Evolutionary conservation across 441 rosid species (phyloP).

Genomic region (Populus hybrid): DNA sequence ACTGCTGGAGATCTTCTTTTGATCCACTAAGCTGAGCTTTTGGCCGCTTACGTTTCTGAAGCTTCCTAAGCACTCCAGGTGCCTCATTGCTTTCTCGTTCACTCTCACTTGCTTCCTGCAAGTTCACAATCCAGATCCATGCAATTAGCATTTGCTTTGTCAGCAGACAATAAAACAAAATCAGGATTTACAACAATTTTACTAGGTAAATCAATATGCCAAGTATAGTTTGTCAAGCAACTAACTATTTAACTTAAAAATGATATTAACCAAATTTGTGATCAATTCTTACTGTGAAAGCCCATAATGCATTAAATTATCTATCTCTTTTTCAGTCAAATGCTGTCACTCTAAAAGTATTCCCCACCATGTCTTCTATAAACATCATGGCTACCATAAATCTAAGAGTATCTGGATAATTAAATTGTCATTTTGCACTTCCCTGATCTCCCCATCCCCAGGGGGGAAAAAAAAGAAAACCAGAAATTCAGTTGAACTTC

Average conservation of each 20-base stretch:
- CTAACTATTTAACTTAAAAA: not conserved
- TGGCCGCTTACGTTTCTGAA: constrained; percentile 59
- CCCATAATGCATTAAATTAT: not conserved
- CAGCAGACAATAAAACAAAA: constrained; percentile 5
- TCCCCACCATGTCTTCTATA: not conserved
- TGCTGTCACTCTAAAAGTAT: not conserved
- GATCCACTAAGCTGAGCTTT: constrained; percentile 37
- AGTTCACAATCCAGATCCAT: constrained; percentile 11
- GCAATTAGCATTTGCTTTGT: constrained; percentile 1
- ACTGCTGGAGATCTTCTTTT: constrained; percentile 43
- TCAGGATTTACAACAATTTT: constrained; percentile 5
- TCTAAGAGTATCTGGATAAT: not conserved
- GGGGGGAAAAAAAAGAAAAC: not conserved
- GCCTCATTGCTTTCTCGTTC: constrained; percentile 66
- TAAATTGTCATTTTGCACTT: not conserved
- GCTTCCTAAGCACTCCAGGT: constrained; percentile 36
- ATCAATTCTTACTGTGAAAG: not conserved
- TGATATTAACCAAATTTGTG: not conserved
- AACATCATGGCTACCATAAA: not conserved
- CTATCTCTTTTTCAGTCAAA: not conserved
- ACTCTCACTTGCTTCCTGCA: constrained; percentile 72
- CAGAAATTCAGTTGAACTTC: not conserved
- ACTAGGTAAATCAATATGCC: not conserved
- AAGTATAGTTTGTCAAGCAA: not conserved
- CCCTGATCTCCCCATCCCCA: not conserved